Base-by-base conservation (phyloP, 257 asterid genomes). In the Fraxinus americana region DNA sequence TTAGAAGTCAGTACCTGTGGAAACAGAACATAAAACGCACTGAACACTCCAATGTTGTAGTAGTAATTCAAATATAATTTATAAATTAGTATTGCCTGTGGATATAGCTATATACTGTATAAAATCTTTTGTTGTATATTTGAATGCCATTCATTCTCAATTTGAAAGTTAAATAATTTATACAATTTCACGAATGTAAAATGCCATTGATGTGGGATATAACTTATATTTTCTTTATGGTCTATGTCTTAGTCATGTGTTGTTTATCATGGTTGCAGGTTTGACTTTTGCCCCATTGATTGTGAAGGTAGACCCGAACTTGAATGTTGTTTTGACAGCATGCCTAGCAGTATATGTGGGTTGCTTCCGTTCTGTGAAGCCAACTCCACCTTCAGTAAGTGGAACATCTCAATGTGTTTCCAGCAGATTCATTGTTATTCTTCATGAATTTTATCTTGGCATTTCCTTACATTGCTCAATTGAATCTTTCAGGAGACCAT, bases 381-480 rank as follows among this genome's bases (percentile, higher is more conserved):
- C 98, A 73, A 93, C 96, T 81, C 98, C 98, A 52, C 98, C 98
- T 71, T 35, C 98, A 25, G 98, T 94, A 85, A 86, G 97, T 89
- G 78, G 74, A 75, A 36, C 57, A 14, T 54, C 66, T 17, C 38
- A 14, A 70, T 61, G 36, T 9, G 25, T 70, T 54, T 67, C 78
- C 57, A 70, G 48, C 45, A 63, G 43, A 73, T 30, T 75, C 69
- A 41, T 25, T 65, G 19, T 67, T 73, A 67, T 77, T 29, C 41
- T 29, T 35, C 35, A 3, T 19, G 75, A 36, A 6, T 57, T 30
- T 19, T 5, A 10, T 70, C 71, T 43, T 69, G 34, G 25, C 29
- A 16, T 41, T 72, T 68, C 71, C 23, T 66, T 72, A 73, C 74
- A 73, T 43, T 38, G 48, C 72, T 74, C 45, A 34, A 57, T 67